phyloP scores from a whole-genome alignment of 2,329 filamentous ascomycete genomes.

The Diplodia corticola region DNA sequence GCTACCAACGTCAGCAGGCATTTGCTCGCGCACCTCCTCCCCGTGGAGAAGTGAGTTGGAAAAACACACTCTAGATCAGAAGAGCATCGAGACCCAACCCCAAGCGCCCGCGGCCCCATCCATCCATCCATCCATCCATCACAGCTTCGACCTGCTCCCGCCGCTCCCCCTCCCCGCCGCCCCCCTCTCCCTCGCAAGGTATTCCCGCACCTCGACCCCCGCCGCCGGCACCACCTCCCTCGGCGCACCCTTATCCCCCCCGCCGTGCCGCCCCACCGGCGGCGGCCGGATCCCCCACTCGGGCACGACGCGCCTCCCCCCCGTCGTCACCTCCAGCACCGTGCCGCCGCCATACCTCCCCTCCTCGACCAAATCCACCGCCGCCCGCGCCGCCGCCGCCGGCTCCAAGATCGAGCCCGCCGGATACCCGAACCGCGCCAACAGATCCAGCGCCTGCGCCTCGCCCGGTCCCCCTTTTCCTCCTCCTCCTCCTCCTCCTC shows the following conservation, averaged over 20 bases:
- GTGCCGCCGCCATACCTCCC: neutral
- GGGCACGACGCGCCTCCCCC: neutral
- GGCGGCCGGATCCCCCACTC: neutral
- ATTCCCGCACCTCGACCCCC: neutral
- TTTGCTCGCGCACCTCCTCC: too few relatives aligned
- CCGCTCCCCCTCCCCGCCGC: too few relatives aligned
- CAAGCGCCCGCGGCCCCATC: too few relatives aligned
- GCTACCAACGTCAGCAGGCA: too few relatives aligned
- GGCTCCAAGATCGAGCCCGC: neutral
- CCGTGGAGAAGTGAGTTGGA: too few relatives aligned
- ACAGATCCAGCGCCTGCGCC: too few relatives aligned
- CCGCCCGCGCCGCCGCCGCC: neutral
- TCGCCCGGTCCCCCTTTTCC: too few relatives aligned
- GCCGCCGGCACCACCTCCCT: neutral
- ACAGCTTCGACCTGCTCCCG: neutral
- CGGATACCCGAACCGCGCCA: neutral
- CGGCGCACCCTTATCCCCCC: neutral
- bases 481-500: too few relatives aligned
- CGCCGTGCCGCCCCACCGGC: neutral
- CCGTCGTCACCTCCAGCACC: conserved; percentile 2
- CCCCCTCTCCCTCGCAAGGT: neutral
- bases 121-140: too few relatives aligned
- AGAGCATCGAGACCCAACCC: too few relatives aligned
- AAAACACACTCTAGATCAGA: too few relatives aligned
- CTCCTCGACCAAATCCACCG: neutral